phyloP scores from a whole-genome alignment of 2,329 filamentous ascomycete species.

The Botryotinia globosa region DNA sequence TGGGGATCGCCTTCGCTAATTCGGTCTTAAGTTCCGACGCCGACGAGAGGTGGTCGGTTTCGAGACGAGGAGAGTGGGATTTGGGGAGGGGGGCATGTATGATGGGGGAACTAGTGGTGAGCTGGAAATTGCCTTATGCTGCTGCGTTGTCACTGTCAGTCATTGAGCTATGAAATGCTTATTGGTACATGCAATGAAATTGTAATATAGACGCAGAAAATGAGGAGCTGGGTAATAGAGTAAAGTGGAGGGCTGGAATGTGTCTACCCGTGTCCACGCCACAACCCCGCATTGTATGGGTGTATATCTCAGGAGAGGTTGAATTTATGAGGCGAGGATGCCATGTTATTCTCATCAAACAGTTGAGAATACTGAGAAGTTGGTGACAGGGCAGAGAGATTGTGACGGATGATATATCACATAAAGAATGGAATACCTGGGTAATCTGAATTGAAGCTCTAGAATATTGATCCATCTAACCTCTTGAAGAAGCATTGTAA shows the following conservation, averaged over 20 bases:
- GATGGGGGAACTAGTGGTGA: neutral
- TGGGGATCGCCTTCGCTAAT: slow-evolving; percentile 8
- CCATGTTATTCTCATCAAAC: neutral
- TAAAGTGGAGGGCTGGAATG: slow-evolving; percentile 1
- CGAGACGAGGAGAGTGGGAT: slow-evolving; percentile 3
- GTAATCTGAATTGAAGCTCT: neutral
- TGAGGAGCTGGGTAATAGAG: neutral
- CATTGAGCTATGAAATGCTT: neutral
- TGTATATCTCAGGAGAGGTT: neutral
- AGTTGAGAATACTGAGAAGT: neutral
- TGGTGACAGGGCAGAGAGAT: neutral
- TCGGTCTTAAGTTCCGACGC: neutral
- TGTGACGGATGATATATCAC: neutral
- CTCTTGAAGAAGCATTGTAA: neutral
- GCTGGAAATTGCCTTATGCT: neutral
- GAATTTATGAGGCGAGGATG: neutral
- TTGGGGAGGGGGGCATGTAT: neutral
- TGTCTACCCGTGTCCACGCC: slow-evolving; percentile 1
- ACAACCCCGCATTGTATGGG: neutral
- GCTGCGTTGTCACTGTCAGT: neutral
- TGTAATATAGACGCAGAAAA: neutral
- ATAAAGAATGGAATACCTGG: neutral
- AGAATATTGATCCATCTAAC: neutral
- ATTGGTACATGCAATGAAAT: neutral
- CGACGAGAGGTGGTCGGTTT: neutral